A percentile compares a stretch with the other conserved stretches of the same genome.
phyloP scores from a whole-genome alignment of 1,139 yeast species.

The Diutina catenulata region DNA sequence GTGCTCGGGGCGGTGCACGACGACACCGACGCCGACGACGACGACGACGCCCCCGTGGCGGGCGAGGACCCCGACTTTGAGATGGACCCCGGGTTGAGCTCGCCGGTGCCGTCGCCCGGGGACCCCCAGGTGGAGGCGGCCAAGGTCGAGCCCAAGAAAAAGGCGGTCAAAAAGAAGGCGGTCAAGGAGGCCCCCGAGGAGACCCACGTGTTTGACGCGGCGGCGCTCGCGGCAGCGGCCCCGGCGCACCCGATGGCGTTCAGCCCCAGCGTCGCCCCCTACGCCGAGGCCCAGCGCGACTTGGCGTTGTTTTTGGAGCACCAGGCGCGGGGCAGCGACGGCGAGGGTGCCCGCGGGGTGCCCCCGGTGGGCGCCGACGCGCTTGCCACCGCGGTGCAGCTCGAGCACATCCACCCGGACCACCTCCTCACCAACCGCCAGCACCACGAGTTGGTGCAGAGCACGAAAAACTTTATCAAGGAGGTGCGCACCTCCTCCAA shows the following conservation, averaged over 20 bases:
- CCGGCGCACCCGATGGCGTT: background rate
- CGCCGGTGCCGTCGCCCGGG: constrained; percentile 1
- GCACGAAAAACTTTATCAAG: constrained; percentile 1
- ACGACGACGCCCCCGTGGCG: background rate
- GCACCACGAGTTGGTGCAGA: background rate
- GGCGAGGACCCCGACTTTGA: constrained; percentile 4
- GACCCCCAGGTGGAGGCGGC: background rate
- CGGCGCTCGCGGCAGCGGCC: background rate
- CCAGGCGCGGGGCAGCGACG: background rate
- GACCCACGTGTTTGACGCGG: background rate
- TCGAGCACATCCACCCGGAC: background rate
- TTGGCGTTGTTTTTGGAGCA: background rate
- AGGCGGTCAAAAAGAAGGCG: background rate
- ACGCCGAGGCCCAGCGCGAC: background rate
- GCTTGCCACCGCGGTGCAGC: background rate
- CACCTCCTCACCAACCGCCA: background rate
- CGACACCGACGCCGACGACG: background rate
- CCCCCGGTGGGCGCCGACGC: background rate
- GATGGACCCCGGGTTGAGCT: background rate
- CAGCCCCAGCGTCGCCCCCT: background rate
- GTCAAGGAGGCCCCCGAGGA: background rate
- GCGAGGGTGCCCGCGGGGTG: background rate
- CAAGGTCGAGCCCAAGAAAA: background rate
- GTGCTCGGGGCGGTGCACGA: background rate
- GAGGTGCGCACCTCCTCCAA: constrained; percentile 5